Evolutionary conservation across 2,329 filamentous ascomycete species (phyloP), one percentile per base, ranked within the genome.

Genomic region (Piedraia hortae): DNA sequence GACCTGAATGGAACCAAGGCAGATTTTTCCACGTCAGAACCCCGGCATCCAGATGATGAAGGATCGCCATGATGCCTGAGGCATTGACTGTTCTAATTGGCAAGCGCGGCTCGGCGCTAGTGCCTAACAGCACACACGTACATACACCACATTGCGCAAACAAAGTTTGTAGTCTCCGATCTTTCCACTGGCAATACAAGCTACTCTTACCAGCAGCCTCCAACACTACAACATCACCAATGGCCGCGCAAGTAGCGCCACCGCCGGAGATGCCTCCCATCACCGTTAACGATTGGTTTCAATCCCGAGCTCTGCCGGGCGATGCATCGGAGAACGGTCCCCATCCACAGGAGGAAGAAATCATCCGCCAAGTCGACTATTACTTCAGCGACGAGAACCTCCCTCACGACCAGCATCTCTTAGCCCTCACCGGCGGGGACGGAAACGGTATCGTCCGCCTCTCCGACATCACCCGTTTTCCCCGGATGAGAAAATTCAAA

Each of bases 341-440:
- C n/a, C 22, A 24, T 14, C 10, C 22, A 12, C 16, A 18, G 11
- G 28, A 26, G 6, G 30, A 17, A 4, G 35, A 35, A 16, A 37
- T 41, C 19, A 28, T 41, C 13, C 34, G 32, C 5, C 32, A 55
- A 41, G 48, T 55, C 12, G 51, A 56, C 21, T 53, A 38, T 36
- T 55, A 54, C 37, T 55, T 56, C 38, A 50, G 47, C 10, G 51
- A 54, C 22, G 44, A 49, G 23, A 55, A 54, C 23, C 44, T 56
- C 3, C 36, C 39, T 2, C 37, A 29, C 1, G 52, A 56, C 30
- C 30, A 36, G 2, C 41, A 52, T 28, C 34, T 54, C 5, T 43
- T 54, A 6, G 41, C 43, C 26, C 44, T 46, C 18, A 35, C 37
- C 18, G 44, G 44, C 14, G 41, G 42, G 8, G 34, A 40, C 20